phyloP scores from a whole-genome alignment of 2,329 filamentous ascomycete species.

The Xylariaceae sp. region DNA sequence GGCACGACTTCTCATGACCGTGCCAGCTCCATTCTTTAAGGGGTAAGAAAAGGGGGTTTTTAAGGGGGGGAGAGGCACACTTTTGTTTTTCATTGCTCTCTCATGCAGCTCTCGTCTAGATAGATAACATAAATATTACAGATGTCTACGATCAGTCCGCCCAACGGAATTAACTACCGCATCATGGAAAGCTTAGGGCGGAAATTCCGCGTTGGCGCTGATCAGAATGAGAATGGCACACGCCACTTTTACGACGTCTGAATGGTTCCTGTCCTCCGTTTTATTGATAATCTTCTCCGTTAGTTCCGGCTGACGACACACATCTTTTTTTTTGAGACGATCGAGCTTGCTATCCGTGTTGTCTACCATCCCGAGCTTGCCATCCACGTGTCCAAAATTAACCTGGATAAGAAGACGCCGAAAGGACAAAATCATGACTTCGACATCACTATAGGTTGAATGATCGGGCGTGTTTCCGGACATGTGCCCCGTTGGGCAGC shows the following conservation, averaged over 20 bases:
- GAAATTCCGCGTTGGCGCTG: background rate
- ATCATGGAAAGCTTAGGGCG: background rate
- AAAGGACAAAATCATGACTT: background rate
- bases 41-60: too few relatives aligned
- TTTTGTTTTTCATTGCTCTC: too few relatives aligned
- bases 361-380: background rate
- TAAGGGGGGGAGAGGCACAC: too few relatives aligned
- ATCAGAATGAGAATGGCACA: background rate
- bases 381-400: background rate
- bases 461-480: background rate
- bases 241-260: constrained; percentile 5
- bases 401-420: constrained; percentile 4
- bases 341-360: background rate
- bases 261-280: background rate
- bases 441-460: background rate
- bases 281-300: background rate
- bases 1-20: too few relatives aligned
- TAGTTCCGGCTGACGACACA: background rate
- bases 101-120: too few relatives aligned
- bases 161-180: background rate
- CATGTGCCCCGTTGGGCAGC: too few relatives aligned
- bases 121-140: background rate
- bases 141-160: background rate
- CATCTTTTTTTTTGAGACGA: background rate
- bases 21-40: too few relatives aligned